Evolutionary conservation across 2,329 filamentous ascomycete genomes (phyloP), one percentile per base, ranked within the genome.

Genomic region (Colletotrichum musae): DNA sequence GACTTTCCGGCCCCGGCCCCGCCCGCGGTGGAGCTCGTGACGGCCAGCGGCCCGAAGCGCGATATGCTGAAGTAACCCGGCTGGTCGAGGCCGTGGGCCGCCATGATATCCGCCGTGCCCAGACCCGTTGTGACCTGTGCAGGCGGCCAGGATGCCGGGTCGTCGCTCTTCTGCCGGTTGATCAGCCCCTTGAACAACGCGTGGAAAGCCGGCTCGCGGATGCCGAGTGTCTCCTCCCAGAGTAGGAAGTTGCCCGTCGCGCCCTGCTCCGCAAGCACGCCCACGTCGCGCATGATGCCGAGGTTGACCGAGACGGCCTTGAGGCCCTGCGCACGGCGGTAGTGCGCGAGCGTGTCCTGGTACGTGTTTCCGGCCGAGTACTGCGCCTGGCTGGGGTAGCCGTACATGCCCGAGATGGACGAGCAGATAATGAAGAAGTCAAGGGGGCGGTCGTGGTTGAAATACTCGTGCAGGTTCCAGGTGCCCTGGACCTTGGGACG

Each of bases 401-500:
- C 80, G 15, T 76, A 59, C 5, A 79, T 65, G 16, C 74, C 75
- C 6, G 75, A 74, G 15, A 78, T 68, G 16, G 78, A 80, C 6
- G 76, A 77, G 32, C 77, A 72, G 43, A 79, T 64, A 54, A 81
- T 73, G 70, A 80, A 83, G 73, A 81, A 81, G 64, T 81, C 80
- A 1, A 79, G 65, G 9, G 70, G 50, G 2, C 18, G 47, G 3
- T 24, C 12, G 1, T 9, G 43, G n/a, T n/a, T 77, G 3, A 62
- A 64, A 3, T 74, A 70, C 1, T 76, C 60, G 68, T 84, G 79
- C 1, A 84, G 75, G 60, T 83, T 83, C 76, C 75, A 79, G 70
- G 80, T 81, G 7, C 80, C 80, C 15, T 73, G 50, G 1, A 82
- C 74, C 72, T 85, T 85, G 60, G 87, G 85, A 0, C 70, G 73